A percentile compares a stretch with the other conserved stretches of the same genome.
These are phyloP conservation scores for Immersiella caudata DNA, from an alignment of 495 filamentous ascomycete species.

Conservation along the genomic window DNA sequence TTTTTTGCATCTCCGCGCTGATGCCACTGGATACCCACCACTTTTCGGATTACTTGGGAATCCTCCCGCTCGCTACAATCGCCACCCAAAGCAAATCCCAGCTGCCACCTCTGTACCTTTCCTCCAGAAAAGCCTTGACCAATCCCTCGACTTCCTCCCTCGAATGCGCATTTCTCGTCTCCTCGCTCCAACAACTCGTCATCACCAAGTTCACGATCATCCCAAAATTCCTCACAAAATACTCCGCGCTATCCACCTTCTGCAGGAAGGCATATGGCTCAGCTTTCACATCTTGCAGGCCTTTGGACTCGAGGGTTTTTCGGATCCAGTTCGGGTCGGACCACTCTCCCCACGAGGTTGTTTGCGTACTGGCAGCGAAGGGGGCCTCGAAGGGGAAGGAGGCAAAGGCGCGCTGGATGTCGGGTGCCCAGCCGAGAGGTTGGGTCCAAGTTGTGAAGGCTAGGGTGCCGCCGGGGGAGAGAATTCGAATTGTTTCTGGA, in stretches of 20 bases:
- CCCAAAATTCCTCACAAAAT: conserved; percentile 34
- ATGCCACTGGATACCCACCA: neutral
- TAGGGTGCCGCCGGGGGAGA: conserved; percentile 44
- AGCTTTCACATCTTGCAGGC: conserved; percentile 41
- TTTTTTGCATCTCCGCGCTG: neutral
- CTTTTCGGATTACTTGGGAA: conserved; percentile 21
- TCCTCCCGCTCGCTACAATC: conserved; percentile 39
- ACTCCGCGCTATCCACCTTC: conserved; percentile 34
- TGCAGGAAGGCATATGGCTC: conserved; percentile 32
- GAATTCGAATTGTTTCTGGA: conserved; percentile 42
- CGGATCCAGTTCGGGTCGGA: conserved; percentile 42
- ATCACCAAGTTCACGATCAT: conserved; percentile 47
- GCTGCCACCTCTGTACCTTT: conserved; percentile 39
- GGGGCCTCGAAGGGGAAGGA: conserved; percentile 46
- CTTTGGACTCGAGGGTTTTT: conserved; percentile 32
- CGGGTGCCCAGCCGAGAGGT: conserved; percentile 33
- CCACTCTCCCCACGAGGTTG: conserved; percentile 40
- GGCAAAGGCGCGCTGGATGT: conserved; percentile 38
- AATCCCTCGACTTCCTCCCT: conserved; percentile 37
- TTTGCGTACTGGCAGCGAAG: conserved; percentile 34
- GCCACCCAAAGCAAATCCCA: conserved; percentile 43
- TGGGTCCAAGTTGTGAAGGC: conserved; percentile 45
- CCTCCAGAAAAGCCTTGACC: conserved; percentile 38
- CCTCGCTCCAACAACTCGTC: conserved; percentile 42
- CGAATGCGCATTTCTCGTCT: conserved; percentile 37